Percentiles rank a stretch among this genome's conserved stretches.
Conservation (phyloP, 805 yeast species). For the Saturnispora gosingensis region DNA sequence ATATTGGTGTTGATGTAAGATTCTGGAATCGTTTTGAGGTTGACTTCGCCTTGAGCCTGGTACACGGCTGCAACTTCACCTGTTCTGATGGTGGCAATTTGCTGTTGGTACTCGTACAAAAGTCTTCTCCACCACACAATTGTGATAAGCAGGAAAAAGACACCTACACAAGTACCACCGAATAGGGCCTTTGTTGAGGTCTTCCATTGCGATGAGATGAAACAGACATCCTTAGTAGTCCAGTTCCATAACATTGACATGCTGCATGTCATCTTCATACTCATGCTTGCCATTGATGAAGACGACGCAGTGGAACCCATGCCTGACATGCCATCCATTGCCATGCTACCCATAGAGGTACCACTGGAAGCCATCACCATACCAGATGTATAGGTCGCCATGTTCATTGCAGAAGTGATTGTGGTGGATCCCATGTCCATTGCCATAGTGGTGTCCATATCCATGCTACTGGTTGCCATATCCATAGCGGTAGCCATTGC, state of each 20-base stretch:
- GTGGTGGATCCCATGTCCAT: slow-evolving; percentile 5
- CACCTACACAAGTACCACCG: slow-evolving; percentile 18
- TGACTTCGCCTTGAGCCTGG: not conserved
- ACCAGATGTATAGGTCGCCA: slow-evolving; percentile 1
- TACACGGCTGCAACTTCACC: slow-evolving; percentile 7
- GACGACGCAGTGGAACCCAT: not conserved
- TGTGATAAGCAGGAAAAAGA: slow-evolving; percentile 9
- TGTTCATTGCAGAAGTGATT: not conserved
- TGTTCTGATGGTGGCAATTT: slow-evolving; percentile 7
- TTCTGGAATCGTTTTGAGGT: not conserved
- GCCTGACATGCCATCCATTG: not conserved
- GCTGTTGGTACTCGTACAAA: slow-evolving; percentile 8
- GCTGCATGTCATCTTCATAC: slow-evolving; percentile 5
- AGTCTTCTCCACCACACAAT: slow-evolving; percentile 17
- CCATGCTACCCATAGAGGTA: not conserved
- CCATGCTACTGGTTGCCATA: slow-evolving; percentile 1
- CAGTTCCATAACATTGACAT: slow-evolving; percentile 20
- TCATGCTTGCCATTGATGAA: not conserved
- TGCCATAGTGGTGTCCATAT: not conserved
- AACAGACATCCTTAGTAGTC: slow-evolving; percentile 14
- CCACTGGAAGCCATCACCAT: slow-evolving; percentile 4
- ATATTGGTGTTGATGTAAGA: not conserved
- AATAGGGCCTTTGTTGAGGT: slow-evolving; percentile 13
- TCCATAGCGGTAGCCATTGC: slow-evolving; percentile 1
- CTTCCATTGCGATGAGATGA: slow-evolving; percentile 13